A percentile compares a stretch with the other conserved stretches of the same genome.
Evolutionary conservation across 2,329 filamentous ascomycete species (phyloP).

Genomic region (Dissoconium aciculare): DNA sequence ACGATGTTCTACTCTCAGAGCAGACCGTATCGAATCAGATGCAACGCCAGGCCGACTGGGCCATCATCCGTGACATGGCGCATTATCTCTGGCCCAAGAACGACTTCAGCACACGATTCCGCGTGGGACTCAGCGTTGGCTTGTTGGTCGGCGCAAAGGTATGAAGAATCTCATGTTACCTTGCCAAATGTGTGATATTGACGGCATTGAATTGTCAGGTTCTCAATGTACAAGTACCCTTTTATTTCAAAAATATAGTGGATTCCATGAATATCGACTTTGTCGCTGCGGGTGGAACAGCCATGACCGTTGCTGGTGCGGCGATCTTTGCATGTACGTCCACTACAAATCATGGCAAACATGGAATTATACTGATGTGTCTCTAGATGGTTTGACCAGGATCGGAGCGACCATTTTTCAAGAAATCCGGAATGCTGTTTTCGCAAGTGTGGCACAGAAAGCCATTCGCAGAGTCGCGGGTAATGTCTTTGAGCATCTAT

Average conservation of each 20-base stretch:
- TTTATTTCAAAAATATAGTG: slow-evolving; percentile 97
- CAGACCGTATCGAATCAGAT: slow-evolving; percentile 58
- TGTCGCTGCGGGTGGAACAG: slow-evolving; percentile 70
- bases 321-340: slow-evolving; percentile 59
- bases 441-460: slow-evolving; percentile 92
- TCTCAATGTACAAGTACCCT: slow-evolving; percentile 92
- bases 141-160: slow-evolving; percentile 79
- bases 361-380: neutral
- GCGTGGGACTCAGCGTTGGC: slow-evolving; percentile 70
- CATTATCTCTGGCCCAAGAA: slow-evolving; percentile 92
- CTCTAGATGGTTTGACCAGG: slow-evolving; percentile 60
- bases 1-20: slow-evolving; percentile 47
- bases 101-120: slow-evolving; percentile 63
- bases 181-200: slow-evolving; percentile 14
- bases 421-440: slow-evolving; percentile 88
- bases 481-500: slow-evolving; percentile 81
- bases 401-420: slow-evolving; percentile 83
- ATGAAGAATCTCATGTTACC: slow-evolving; percentile 11
- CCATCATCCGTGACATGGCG: slow-evolving; percentile 96
- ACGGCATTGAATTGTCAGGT: slow-evolving; percentile 37
- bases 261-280: slow-evolving; percentile 97
- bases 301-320: slow-evolving; percentile 72
- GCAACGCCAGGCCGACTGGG: slow-evolving; percentile 94
- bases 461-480: slow-evolving; percentile 81
- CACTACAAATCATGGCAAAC: no score